phyloP scores from a whole-genome alignment of 176 grass and related monocot genomes.

The Oropetium thomaeum region DNA sequence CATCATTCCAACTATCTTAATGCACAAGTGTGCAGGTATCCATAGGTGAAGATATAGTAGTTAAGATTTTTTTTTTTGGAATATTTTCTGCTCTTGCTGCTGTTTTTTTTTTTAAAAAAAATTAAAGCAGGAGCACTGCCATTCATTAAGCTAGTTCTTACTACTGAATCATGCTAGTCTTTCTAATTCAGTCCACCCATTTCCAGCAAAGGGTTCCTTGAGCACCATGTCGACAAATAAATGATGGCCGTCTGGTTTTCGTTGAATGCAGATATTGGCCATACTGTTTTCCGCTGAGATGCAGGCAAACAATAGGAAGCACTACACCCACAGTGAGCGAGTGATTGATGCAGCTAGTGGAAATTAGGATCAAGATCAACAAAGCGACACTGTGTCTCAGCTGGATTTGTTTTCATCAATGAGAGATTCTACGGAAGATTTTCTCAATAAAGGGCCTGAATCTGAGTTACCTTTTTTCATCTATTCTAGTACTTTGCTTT shows the following conservation, averaged over 20 bases:
- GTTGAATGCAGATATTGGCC: neutral
- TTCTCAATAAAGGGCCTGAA: constrained; percentile 18
- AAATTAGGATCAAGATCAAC: neutral
- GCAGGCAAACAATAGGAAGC: neutral
- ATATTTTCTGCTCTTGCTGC: neutral
- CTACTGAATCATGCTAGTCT: neutral
- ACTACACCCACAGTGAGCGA: neutral
- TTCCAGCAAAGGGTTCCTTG: neutral
- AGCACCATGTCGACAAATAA: neutral
- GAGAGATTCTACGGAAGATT: neutral
- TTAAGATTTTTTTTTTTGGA: neutral
- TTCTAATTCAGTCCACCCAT: constrained; percentile 2
- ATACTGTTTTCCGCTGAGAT: neutral
- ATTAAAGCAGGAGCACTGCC: no score
- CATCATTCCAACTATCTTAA: neutral
- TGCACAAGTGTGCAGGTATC: neutral
- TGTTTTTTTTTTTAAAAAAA: neutral
- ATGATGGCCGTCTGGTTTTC: neutral
- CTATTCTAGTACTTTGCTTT: neutral
- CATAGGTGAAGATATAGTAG: neutral
- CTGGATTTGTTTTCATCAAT: neutral
- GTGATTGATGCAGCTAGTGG: neutral
- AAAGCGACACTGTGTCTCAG: constrained; percentile 3
- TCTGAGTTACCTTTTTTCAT: constrained; percentile 1
- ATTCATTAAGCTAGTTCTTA: no score